Evolutionary conservation across 768 basidiomycete species (phyloP).

Genomic region (Lactarius tabidus): DNA sequence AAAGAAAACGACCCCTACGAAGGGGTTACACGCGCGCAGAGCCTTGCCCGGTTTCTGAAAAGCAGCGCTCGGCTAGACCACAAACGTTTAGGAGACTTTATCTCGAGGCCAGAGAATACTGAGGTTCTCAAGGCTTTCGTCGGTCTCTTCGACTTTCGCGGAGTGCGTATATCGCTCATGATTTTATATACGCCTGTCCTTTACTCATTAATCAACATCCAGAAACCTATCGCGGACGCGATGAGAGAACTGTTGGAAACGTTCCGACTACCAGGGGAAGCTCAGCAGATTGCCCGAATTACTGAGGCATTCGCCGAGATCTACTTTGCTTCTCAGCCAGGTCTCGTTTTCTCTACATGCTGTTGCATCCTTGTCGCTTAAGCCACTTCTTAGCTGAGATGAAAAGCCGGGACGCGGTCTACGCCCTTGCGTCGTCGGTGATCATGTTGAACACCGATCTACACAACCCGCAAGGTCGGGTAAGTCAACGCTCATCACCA

Average conservation of each 20-base stretch:
- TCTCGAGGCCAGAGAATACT: conserved; percentile 83
- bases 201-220: neutral
- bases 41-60: conserved; percentile 84
- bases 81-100: conserved; percentile 86
- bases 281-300: conserved; percentile 90
- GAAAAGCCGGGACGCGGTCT: conserved; percentile 86
- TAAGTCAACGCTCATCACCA: conserved; percentile 37
- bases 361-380: neutral
- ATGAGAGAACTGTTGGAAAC: conserved; percentile 92
- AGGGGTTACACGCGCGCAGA: conserved; percentile 53
- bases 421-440: conserved; percentile 90
- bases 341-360: conserved; percentile 35
- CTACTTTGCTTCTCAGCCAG: conserved; percentile 82
- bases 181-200: neutral
- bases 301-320: conserved; percentile 92
- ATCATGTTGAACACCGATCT: conserved; percentile 98
- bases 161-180: conserved; percentile 47
- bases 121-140: conserved; percentile 87
- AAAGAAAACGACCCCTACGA: conserved; percentile 77
- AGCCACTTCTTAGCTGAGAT: conserved; percentile 61
- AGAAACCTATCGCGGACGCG: conserved; percentile 96
- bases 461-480: conserved; percentile 90
- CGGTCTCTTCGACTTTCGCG: conserved; percentile 81
- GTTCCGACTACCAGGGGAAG: conserved; percentile 92
- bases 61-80: conserved; percentile 84